phyloP scores from a whole-genome alignment of 495 filamentous ascomycete genomes.

The Acidiella bohemica region DNA sequence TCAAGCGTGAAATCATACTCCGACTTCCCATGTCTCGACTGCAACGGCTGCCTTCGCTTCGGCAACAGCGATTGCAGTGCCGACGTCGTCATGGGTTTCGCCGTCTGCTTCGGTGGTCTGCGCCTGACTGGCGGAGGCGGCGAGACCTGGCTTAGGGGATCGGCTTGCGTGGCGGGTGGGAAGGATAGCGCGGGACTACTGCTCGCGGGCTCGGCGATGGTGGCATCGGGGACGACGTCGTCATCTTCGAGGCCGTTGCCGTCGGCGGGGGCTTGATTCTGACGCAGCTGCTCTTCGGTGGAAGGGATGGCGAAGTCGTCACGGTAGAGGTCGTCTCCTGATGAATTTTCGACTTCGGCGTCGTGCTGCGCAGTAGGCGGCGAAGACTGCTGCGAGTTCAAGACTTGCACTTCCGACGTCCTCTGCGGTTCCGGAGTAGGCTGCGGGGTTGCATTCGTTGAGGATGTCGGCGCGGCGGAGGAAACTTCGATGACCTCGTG shows the following conservation, averaged over 20 bases:
- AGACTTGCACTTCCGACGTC: slow-evolving; percentile 12
- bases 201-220: slow-evolving; percentile 18
- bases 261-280: background rate
- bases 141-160: slow-evolving; percentile 26
- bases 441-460: too few relatives aligned
- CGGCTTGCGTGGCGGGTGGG: slow-evolving; percentile 5
- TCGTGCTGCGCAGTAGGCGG: slow-evolving; percentile 1
- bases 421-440: background rate
- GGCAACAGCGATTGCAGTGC: slow-evolving; percentile 29
- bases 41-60: slow-evolving; percentile 17
- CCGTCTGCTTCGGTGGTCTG: slow-evolving; percentile 18
- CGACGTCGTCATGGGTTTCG: slow-evolving; percentile 23
- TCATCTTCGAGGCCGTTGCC: slow-evolving; percentile 13
- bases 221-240: slow-evolving; percentile 5
- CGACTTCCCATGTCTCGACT: slow-evolving; percentile 8
- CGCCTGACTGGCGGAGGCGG: slow-evolving; percentile 20
- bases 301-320: slow-evolving; percentile 12
- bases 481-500: too few relatives aligned
- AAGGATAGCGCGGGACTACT: slow-evolving; percentile 5
- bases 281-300: slow-evolving; percentile 13
- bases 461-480: too few relatives aligned
- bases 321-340: slow-evolving; percentile 2
- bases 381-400: slow-evolving; percentile 15
- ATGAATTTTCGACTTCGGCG: background rate
- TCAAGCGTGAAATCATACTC: slow-evolving; percentile 22